phyloP scores from a whole-genome alignment of 768 basidiomycete genomes.

The Chalciporus sphaerocephalus region DNA sequence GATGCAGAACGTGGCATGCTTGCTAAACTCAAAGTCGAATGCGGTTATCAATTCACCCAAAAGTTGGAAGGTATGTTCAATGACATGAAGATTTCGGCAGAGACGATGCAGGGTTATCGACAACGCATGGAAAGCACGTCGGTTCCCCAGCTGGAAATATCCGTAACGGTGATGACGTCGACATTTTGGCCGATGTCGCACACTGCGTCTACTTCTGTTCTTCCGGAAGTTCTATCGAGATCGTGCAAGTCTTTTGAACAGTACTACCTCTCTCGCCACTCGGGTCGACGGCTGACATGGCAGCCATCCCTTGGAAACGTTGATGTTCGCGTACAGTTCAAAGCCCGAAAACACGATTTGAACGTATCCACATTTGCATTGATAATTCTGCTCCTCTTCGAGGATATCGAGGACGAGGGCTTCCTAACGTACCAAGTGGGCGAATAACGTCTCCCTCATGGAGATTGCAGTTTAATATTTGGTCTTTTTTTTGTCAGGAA shows the following conservation, averaged over 20 bases:
- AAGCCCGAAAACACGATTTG: conserved; percentile 74
- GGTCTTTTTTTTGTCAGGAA: conserved; percentile 50
- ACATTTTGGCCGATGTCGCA: conserved; percentile 93
- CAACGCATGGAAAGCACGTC: conserved; percentile 51
- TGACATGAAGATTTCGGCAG: conserved; percentile 86
- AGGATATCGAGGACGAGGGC: conserved; percentile 62
- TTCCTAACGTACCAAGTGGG: conserved; percentile 73
- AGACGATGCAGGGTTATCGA: conserved; percentile 75
- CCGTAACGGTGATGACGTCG: conserved; percentile 91
- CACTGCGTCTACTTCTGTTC: conserved; percentile 55
- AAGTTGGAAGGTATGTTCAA: conserved; percentile 99
- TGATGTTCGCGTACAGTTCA: conserved; percentile 83
- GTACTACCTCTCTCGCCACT: conserved; percentile 87
- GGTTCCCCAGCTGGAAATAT: conserved; percentile 77
- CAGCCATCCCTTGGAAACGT: conserved; percentile 86
- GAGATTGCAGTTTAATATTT: neutral
- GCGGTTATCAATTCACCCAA: conserved; percentile 94
- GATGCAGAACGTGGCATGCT: conserved; percentile 98
- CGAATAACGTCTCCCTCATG: neutral
- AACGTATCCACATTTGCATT: conserved; percentile 89
- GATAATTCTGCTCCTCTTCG: conserved; percentile 85
- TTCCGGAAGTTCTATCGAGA: conserved; percentile 61
- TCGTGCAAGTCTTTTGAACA: conserved; percentile 76
- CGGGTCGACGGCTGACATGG: conserved; percentile 88
- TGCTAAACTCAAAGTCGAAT: conserved; percentile 94